Evolutionary conservation across 805 yeast genomes (phyloP), one percentile per base, ranked within the genome.

Genomic region (Starmerella apis): DNA sequence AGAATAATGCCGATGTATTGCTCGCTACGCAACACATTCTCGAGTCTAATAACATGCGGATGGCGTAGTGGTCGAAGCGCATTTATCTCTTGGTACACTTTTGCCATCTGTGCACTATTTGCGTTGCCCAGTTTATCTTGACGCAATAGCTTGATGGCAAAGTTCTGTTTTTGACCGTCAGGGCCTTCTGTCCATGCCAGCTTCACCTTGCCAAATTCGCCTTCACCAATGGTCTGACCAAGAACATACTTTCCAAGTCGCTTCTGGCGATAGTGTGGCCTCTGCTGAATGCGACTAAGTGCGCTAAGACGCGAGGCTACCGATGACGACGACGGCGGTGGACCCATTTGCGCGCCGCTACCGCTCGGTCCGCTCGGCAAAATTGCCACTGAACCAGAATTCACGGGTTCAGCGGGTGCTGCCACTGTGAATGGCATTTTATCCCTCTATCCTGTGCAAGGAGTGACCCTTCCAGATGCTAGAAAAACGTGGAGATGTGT

Each of bases 201-300:
- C 65, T 90, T 92, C 51, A 92, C 98, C 66, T 92, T 90, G 52
- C 98, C 98, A 66, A 92, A 92, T 64, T 92, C 98, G 44, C 98
- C 98, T 68, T 92, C 96, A 30, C 98, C 98, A 13, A 92, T 70
- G 0, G 98, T 90, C 13, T 94, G 81, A 2, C 97, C 98, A 7
- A 92, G 73, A 20, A 85, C 77, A 62, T 88, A 92, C 13, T 85
- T 80, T 23, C 98, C 98, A 64, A 92, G 88, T 35, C 94, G 75
- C 38, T 60, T 52, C 46, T 66, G 65, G 14, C 45, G 46, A 18
- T 31, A 33, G 36, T 42, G 53, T 16, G 52, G 51, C n/a, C 53
- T 46, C 24, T 43, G 49, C 32, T 39, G 49, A 47, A 54, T 50
- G 37, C 62, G 56, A 53, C 59, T 55, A 19, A 63, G 52, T 41